phyloP scores from a whole-genome alignment of 805 yeast species.

The Ogataea nakhonphanomensis region DNA sequence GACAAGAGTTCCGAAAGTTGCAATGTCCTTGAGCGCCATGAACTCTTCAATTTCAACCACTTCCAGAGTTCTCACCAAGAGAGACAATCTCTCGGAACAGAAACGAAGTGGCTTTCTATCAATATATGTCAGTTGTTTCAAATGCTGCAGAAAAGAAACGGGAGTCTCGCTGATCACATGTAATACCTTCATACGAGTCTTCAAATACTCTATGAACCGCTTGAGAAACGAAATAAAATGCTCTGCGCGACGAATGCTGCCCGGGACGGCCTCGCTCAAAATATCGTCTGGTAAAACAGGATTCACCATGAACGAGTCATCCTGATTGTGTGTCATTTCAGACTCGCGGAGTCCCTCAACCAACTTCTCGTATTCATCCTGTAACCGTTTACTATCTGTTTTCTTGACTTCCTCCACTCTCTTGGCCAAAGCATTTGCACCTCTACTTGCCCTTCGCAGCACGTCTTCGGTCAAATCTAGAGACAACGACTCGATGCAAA shows the following conservation, averaged over 20 bases:
- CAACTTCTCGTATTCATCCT: slow-evolving; percentile 85
- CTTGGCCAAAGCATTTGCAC: slow-evolving; percentile 73
- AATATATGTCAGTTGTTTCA: slow-evolving; percentile 88
- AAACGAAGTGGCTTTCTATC: slow-evolving; percentile 89
- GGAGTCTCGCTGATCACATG: slow-evolving; percentile 99
- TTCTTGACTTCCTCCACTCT: slow-evolving; percentile 83
- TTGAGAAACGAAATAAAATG: slow-evolving; percentile 92
- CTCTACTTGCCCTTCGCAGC: slow-evolving; percentile 78
- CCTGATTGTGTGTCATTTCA: slow-evolving; percentile 56
- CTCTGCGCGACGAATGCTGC: slow-evolving; percentile 94
- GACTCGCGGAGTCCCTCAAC: slow-evolving; percentile 87
- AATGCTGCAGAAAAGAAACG: slow-evolving; percentile 82
- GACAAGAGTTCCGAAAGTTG: slow-evolving; percentile 93
- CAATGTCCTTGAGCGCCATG: slow-evolving; percentile 89
- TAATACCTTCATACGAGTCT: slow-evolving; percentile 94
- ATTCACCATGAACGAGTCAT: slow-evolving; percentile 74
- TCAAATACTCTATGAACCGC: slow-evolving; percentile 88
- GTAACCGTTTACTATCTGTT: slow-evolving; percentile 78
- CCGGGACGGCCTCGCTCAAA: slow-evolving; percentile 91
- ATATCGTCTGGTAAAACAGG: slow-evolving; percentile 86
- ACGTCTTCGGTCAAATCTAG: slow-evolving; percentile 90
- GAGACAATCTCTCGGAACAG: slow-evolving; percentile 86
- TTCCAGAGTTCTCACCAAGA: slow-evolving; percentile 86
- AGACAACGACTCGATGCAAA: slow-evolving; percentile 92
- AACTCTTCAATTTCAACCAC: slow-evolving; percentile 87